Evolutionary conservation across 441 rosid species (phyloP).

Genomic region (Aquilaria agallochum): DNA sequence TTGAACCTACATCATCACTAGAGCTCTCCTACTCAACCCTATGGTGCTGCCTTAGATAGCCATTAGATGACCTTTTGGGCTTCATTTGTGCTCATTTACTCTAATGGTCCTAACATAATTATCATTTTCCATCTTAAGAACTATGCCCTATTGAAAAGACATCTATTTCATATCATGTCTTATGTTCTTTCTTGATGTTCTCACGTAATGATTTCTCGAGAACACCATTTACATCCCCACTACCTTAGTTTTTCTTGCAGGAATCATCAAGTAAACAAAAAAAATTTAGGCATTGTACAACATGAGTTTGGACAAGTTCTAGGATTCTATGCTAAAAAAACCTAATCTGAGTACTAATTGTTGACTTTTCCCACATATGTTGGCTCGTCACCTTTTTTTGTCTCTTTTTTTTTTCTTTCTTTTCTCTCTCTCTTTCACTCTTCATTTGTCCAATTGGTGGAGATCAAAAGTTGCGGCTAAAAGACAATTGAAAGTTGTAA

Average conservation of each 20-base stretch:
- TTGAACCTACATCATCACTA: not conserved
- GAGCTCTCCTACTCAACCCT: not conserved
- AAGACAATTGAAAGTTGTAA: too few species aligned
- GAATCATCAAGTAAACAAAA: constrained; percentile 42
- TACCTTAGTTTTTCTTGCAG: constrained; percentile 35
- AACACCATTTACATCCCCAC: constrained; percentile 34
- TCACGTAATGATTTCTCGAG: constrained; percentile 26
- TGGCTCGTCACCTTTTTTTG: too few species aligned
- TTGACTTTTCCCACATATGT: too few species aligned
- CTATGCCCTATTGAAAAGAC: constrained; percentile 53
- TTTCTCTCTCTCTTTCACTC: too few species aligned
- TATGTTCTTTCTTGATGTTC: constrained; percentile 44
- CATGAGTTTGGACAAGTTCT: constrained; percentile 47
- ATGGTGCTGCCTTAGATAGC: not conserved
- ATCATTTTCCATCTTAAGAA: constrained; percentile 56
- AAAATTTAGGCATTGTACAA: constrained; percentile 48
- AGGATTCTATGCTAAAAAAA: constrained; percentile 33
- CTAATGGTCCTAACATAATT: constrained; percentile 71
- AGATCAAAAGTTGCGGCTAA: too few species aligned
- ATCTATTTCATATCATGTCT: constrained; percentile 33
- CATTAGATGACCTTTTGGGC: constrained; percentile 56
- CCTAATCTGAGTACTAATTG: constrained; percentile 43
- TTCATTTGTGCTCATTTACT: constrained; percentile 56
- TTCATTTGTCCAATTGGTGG: too few species aligned
- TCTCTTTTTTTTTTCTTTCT: too few species aligned